These are phyloP conservation scores for Coniella vitis DNA, from an alignment of 2,329 filamentous ascomycete genomes.

Conservation along the genomic window DNA sequence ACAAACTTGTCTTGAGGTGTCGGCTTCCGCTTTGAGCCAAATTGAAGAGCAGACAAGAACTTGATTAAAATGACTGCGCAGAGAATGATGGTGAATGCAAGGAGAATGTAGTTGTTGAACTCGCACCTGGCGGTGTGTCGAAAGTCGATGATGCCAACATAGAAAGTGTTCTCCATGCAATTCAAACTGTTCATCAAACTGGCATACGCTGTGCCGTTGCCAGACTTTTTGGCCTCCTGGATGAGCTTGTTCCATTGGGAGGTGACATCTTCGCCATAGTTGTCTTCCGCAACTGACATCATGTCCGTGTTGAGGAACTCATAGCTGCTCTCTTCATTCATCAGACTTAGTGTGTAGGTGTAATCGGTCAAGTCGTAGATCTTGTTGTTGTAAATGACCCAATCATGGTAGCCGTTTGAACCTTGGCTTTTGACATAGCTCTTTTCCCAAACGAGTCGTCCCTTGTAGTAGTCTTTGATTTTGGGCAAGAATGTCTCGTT, in stretches of 20 bases:
- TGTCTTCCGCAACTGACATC: slow-evolving; percentile 60
- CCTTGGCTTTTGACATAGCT: slow-evolving; percentile 58
- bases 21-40: slow-evolving; percentile 85
- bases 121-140: slow-evolving; percentile 68
- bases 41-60: slow-evolving; percentile 87
- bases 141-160: slow-evolving; percentile 79
- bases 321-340: slow-evolving; percentile 51
- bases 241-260: slow-evolving; percentile 52
- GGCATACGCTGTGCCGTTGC: slow-evolving; percentile 44
- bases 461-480: slow-evolving; percentile 83
- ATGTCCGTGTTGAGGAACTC: slow-evolving; percentile 67
- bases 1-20: slow-evolving; percentile 96
- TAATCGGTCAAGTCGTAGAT: slow-evolving; percentile 93
- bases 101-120: slow-evolving; percentile 84
- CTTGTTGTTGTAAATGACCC: slow-evolving; percentile 69
- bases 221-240: slow-evolving; percentile 29
- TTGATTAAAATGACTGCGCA: slow-evolving; percentile 76
- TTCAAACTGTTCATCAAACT: slow-evolving; percentile 60
- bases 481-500: slow-evolving; percentile 62
- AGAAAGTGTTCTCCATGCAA: slow-evolving; percentile 80
- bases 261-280: slow-evolving; percentile 75
- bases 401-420: slow-evolving; percentile 58
- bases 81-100: slow-evolving; percentile 80
- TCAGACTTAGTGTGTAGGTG: slow-evolving; percentile 63
- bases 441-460: slow-evolving; percentile 68